These are phyloP conservation scores for Rhinocladiella similis DNA, from an alignment of 2,329 filamentous ascomycete genomes.

Conservation along the genomic window DNA sequence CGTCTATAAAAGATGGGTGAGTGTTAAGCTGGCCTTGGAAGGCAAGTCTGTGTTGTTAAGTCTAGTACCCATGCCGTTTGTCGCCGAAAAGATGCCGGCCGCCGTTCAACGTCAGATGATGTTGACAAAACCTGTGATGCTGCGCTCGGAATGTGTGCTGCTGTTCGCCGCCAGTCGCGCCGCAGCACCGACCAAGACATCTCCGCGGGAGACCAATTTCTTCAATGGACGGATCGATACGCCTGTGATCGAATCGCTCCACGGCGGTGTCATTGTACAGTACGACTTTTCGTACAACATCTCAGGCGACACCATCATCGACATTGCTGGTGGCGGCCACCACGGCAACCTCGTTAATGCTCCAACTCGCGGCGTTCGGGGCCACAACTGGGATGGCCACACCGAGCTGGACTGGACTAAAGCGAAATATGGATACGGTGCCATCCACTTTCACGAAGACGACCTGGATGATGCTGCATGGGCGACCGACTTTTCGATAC, in stretches of 20 bases:
- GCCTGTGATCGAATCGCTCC: background rate
- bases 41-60: background rate
- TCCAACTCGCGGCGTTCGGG: constrained; percentile 36
- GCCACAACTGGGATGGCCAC: constrained; percentile 36
- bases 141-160: too few relatives aligned
- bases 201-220: background rate
- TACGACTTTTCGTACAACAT: constrained; percentile 19
- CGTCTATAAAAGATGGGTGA: background rate
- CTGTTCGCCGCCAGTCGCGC: too few relatives aligned
- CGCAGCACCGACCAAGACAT: background rate
- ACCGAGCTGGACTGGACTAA: constrained; percentile 35
- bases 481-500: constrained; percentile 36
- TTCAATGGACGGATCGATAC: constrained; percentile 19
- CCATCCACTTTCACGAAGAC: constrained; percentile 43
- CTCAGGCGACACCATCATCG: constrained; percentile 25
- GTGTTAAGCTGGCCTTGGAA: background rate
- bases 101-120: too few relatives aligned
- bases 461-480: constrained; percentile 40
- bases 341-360: constrained; percentile 36
- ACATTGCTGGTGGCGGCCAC: constrained; percentile 30
- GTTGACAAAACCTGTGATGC: too few relatives aligned
- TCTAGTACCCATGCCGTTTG: background rate
- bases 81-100: too few relatives aligned
- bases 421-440: constrained; percentile 37
- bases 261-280: background rate